These are phyloP conservation scores for Pseudogymnoascus sp. DNA, from an alignment of 2,329 filamentous ascomycete species.

Conservation along the genomic window DNA sequence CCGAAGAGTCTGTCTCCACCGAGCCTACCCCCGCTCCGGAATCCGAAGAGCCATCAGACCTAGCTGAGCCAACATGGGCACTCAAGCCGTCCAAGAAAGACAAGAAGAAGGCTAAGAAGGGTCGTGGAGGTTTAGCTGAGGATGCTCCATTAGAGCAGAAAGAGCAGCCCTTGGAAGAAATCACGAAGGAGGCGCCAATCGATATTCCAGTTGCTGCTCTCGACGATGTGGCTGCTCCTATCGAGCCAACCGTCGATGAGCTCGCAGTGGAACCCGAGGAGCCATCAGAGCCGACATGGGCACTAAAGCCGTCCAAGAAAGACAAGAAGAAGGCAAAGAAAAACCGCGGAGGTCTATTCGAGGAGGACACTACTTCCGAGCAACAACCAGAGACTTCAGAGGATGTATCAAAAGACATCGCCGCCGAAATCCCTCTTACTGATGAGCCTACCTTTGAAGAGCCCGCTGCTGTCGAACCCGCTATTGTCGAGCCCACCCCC, in stretches of 20 bases:
- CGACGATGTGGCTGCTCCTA: neutral
- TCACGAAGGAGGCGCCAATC: neutral
- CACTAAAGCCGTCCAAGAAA: constrained; percentile 12
- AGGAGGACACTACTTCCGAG: neutral
- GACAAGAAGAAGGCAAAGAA: constrained; percentile 33
- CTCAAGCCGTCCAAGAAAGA: constrained; percentile 6
- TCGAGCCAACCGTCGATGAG: neutral
- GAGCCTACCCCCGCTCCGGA: neutral
- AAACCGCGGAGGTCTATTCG: neutral
- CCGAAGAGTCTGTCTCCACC: neutral
- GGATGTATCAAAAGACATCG: neutral
- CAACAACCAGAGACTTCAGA: neutral
- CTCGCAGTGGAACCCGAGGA: neutral
- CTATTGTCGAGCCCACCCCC: neutral
- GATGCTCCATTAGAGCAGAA: neutral
- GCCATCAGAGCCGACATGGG: neutral
- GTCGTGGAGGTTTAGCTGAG: neutral
- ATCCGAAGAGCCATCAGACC: constrained; percentile 21
- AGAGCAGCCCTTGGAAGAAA: neutral
- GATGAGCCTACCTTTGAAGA: neutral
- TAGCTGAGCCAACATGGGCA: constrained; percentile 13
- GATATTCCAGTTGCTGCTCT: neutral
- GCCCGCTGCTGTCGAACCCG: neutral
- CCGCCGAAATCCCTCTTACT: neutral
- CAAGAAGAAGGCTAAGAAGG: constrained; percentile 10